Conservation (phyloP, 2,329 filamentous ascomycete genomes). For the Paracoccidioides brasiliensis region DNA sequence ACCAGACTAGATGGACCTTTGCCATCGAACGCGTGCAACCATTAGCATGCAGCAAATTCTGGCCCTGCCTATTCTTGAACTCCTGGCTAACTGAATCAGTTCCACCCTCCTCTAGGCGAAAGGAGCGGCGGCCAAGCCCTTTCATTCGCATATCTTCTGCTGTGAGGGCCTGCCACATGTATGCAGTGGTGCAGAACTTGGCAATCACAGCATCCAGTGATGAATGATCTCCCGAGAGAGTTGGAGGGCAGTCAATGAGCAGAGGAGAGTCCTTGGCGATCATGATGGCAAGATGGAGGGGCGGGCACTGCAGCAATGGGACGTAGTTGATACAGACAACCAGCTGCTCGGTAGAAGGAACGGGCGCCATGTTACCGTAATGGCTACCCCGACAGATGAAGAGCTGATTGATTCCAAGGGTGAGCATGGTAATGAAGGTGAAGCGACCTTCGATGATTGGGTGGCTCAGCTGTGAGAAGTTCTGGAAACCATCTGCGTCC, state of each 20-base stretch:
- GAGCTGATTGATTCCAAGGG: conserved; percentile 10
- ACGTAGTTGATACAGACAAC: conserved; percentile 11
- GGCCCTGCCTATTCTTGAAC: background rate
- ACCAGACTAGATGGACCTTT: conserved; percentile 12
- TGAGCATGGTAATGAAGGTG: conserved; percentile 12
- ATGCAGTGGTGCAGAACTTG: conserved; percentile 14
- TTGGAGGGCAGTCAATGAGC: conserved; percentile 13
- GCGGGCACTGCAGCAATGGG: conserved; percentile 12
- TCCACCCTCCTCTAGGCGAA: conserved; percentile 15
- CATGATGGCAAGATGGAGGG: conserved; percentile 14
- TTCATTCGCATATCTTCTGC: conserved; percentile 15
- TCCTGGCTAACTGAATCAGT: conserved; percentile 6
- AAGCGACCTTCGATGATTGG: conserved; percentile 11
- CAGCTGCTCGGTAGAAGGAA: conserved; percentile 4
- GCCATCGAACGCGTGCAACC: conserved; percentile 5
- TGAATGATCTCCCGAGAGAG: conserved; percentile 11
- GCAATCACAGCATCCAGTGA: conserved; percentile 12
- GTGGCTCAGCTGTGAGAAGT: conserved; percentile 7
- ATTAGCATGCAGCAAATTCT: background rate
- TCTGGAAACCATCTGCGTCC: background rate
- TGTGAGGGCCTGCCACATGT: conserved; percentile 16
- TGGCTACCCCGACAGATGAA: conserved; percentile 5
- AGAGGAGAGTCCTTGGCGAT: conserved; percentile 14
- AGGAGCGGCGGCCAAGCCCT: conserved; percentile 14
- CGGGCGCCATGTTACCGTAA: background rate